Percentiles rank a stretch among this genome's conserved stretches.
Conservation (phyloP, 352 stramenopile genomes). For the Pythium vanterpoolii region DNA sequence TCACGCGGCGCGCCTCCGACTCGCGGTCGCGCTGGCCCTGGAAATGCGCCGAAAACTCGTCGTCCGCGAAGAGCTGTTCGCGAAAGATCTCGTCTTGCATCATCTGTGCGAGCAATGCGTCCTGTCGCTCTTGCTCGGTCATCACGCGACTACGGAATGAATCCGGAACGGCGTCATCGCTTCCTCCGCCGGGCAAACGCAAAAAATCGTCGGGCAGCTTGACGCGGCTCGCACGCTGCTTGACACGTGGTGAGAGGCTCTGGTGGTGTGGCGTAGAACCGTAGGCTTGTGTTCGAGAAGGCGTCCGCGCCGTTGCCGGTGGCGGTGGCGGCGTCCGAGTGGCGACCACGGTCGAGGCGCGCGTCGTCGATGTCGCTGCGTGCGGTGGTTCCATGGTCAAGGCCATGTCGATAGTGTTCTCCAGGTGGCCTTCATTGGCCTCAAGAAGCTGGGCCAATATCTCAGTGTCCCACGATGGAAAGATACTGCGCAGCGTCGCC, state of each 20-base stretch:
- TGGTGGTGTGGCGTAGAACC: conserved; percentile 10
- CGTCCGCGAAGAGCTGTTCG: conserved; percentile 59
- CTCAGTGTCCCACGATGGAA: conserved; percentile 66
- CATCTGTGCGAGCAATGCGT: conserved; percentile 73
- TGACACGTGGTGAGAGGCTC: conserved; percentile 15
- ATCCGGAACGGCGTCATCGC: not conserved
- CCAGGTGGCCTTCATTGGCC: conserved; percentile 60
- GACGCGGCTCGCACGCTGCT: conserved; percentile 24
- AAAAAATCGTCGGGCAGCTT: conserved; percentile 73
- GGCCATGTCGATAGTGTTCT: conserved; percentile 72
- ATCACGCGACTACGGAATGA: conserved; percentile 20
- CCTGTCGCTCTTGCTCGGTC: conserved; percentile 67
- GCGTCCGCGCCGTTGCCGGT: conserved; percentile 1
- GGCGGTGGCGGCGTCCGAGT: not conserved
- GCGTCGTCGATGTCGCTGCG: not conserved
- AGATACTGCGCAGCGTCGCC: conserved; percentile 64
- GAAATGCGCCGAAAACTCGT: conserved; percentile 79
- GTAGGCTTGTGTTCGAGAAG: not conserved
- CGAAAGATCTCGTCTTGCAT: conserved; percentile 84
- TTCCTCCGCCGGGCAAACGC: conserved; percentile 37
- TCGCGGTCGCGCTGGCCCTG: conserved; percentile 21
- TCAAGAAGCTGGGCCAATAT: conserved; percentile 61
- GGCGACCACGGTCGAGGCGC: not conserved
- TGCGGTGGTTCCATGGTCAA: conserved; percentile 58
- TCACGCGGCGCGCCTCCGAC: conserved; percentile 17